phyloP scores from a whole-genome alignment of 345 rosid species.

The Lumnitzera littorea region DNA sequence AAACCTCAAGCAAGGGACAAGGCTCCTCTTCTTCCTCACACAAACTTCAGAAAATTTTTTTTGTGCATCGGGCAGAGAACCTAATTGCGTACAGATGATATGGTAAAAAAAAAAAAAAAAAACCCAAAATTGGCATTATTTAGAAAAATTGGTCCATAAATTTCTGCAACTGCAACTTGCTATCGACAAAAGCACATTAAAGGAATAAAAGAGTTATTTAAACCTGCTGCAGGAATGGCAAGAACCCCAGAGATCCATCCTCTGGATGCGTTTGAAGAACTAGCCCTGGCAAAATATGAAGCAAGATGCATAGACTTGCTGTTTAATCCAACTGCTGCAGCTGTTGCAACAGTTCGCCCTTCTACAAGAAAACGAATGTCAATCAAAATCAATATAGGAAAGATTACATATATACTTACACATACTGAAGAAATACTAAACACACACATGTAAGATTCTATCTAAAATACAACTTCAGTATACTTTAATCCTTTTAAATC shows the following conservation, averaged over 20 bases:
- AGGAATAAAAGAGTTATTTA: background rate
- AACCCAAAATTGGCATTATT: background rate
- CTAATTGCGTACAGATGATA: background rate
- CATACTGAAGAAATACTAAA: background rate
- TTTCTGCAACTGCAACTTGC: background rate
- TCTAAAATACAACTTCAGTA: too few species aligned
- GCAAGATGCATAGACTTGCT: constrained; percentile 47
- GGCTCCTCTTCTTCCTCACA: constrained; percentile 22
- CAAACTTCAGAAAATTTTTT: background rate
- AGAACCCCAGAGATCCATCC: constrained; percentile 79
- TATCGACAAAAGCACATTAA: background rate
- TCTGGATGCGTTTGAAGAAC: constrained; percentile 37
- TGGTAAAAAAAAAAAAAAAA: background rate
- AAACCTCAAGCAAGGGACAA: constrained; percentile 21
- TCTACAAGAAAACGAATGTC: constrained; percentile 22
- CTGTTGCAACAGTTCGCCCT: constrained; percentile 67
- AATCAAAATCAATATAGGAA: background rate
- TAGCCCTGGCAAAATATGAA: constrained; percentile 38
- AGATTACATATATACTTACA: background rate
- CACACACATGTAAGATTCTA: background rate
- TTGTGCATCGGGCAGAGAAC: background rate
- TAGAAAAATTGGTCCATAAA: background rate
- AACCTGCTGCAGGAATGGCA: constrained; percentile 92
- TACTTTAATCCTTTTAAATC: too few species aligned
- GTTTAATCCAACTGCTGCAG: constrained; percentile 48